Conservation (phyloP, 2,329 filamentous ascomycete genomes). For the Ilyonectria destructans region DNA sequence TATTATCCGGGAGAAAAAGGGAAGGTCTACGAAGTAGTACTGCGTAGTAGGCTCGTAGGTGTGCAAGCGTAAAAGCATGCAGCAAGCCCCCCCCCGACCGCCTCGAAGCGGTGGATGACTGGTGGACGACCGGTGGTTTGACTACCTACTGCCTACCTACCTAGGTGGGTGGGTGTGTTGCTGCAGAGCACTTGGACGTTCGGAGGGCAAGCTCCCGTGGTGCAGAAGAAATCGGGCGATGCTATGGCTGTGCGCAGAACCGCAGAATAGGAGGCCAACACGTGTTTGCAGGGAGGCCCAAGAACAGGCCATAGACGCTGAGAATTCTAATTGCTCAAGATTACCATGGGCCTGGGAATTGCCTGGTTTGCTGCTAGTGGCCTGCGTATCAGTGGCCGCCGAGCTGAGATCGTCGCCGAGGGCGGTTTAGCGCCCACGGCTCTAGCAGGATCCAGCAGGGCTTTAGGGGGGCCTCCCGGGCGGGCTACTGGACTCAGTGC, state of each 20-base stretch:
- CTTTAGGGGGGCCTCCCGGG: not conserved
- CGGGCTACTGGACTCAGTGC: not conserved
- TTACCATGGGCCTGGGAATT: constrained; percentile 45
- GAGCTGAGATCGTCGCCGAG: constrained; percentile 38
- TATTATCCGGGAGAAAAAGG: constrained; percentile 32
- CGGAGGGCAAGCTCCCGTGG: constrained; percentile 18
- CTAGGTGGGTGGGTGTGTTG: not conserved
- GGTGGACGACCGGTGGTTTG: not conserved
- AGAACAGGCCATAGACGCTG: constrained; percentile 37
- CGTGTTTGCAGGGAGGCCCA: constrained; percentile 41
- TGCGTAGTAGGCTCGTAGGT: constrained; percentile 4
- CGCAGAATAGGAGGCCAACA: constrained; percentile 45
- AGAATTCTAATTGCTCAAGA: constrained; percentile 43
- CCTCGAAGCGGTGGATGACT: constrained; percentile 24
- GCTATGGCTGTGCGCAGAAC: constrained; percentile 31
- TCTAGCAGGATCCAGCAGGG: not conserved
- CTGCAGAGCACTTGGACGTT: not conserved
- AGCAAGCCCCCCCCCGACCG: constrained; percentile 12
- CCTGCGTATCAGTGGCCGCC: constrained; percentile 37
- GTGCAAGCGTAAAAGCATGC: not conserved
- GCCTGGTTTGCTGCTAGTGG: constrained; percentile 32
- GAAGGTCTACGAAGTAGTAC: not conserved
- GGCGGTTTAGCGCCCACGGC: constrained; percentile 39
- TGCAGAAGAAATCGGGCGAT: constrained; percentile 43
- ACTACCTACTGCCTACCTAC: too few relatives aligned